Evolutionary conservation across 2,329 filamentous ascomycete species (phyloP).

Genomic region (Chaetomium globosum): DNA sequence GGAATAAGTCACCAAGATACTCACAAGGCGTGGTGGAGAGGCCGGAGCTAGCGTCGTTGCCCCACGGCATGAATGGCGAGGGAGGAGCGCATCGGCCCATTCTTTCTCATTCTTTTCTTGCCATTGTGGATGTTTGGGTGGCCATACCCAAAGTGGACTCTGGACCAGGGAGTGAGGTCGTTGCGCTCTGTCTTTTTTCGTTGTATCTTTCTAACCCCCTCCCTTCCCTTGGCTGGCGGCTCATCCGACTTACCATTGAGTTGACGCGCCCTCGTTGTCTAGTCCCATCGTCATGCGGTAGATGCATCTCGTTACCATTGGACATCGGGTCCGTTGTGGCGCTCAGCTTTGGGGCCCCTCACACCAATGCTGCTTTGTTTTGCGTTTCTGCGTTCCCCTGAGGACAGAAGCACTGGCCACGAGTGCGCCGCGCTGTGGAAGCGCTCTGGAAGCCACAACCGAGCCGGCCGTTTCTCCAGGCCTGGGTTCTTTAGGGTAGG

Average conservation of each 20-base stretch:
- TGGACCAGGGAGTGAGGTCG: not conserved
- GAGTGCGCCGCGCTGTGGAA: slow-evolving; percentile 29
- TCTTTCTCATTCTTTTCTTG: not conserved
- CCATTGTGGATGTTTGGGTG: not conserved
- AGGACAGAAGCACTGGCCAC: slow-evolving; percentile 34
- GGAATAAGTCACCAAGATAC: not conserved
- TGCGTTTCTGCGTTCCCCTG: slow-evolving; percentile 8
- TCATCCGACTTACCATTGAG: slow-evolving; percentile 3
- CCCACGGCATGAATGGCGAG: not conserved
- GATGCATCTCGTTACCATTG: slow-evolving; percentile 16
- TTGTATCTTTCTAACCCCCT: not conserved
- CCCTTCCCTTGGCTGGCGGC: slow-evolving; percentile 14
- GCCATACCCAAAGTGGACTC: slow-evolving; percentile 2
- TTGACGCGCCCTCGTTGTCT: slow-evolving; percentile 3
- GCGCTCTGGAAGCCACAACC: slow-evolving; percentile 29
- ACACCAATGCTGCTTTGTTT: slow-evolving; percentile 21
- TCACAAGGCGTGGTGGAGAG: not conserved
- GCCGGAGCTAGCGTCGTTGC: not conserved
- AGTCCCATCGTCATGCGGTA: not conserved
- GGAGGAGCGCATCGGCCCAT: not conserved
- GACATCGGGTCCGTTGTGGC: slow-evolving; percentile 20
- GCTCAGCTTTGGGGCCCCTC: slow-evolving; percentile 14
- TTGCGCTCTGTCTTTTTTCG: not conserved
- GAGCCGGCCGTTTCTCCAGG: slow-evolving; percentile 23
- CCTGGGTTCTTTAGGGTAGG: slow-evolving; percentile 20